These are phyloP conservation scores for Apiotrichum sp. DNA, from an alignment of 1,284 basidiomycete species.

Conservation along the genomic window DNA sequence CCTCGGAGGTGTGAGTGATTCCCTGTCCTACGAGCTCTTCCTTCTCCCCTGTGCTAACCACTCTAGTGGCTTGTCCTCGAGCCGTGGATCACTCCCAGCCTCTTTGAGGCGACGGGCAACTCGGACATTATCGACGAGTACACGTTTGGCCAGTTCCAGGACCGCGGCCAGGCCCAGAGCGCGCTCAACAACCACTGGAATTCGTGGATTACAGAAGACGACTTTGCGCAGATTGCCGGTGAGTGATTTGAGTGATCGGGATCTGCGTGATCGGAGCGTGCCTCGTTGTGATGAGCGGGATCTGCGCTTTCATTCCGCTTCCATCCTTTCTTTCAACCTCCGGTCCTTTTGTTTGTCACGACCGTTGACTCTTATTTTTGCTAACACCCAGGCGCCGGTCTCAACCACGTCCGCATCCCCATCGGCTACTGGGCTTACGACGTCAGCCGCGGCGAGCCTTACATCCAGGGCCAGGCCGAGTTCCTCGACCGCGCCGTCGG, in stretches of 20 bases:
- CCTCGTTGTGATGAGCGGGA: no score
- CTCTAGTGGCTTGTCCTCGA: slow-evolving; percentile 38
- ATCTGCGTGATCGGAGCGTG: no score
- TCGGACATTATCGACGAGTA: slow-evolving; percentile 68
- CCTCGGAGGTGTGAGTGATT: slow-evolving; percentile 41
- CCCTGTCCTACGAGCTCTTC: no score
- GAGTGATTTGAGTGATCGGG: slow-evolving; percentile 9
- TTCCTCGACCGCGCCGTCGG: slow-evolving; percentile 57
- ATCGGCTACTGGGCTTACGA: slow-evolving; percentile 83
- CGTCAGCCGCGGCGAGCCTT: slow-evolving; percentile 68
- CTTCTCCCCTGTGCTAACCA: not conserved
- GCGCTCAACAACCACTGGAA: slow-evolving; percentile 42
- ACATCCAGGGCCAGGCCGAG: slow-evolving; percentile 42
- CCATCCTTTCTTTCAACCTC: no score
- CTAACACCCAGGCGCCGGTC: slow-evolving; percentile 51
- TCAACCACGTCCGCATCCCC: slow-evolving; percentile 76
- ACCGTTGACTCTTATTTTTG: not conserved
- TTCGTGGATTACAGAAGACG: slow-evolving; percentile 64
- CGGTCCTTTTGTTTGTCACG: no score
- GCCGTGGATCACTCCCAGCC: slow-evolving; percentile 56
- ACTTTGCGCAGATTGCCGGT: slow-evolving; percentile 75
- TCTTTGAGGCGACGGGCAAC: slow-evolving; percentile 77
- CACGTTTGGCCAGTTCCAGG: slow-evolving; percentile 56
- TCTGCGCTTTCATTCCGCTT: not conserved
- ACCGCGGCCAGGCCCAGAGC: slow-evolving; percentile 28